Evolutionary conservation across 129 eudicot species (phyloP).

Genomic region (Escallonia rubra): DNA sequence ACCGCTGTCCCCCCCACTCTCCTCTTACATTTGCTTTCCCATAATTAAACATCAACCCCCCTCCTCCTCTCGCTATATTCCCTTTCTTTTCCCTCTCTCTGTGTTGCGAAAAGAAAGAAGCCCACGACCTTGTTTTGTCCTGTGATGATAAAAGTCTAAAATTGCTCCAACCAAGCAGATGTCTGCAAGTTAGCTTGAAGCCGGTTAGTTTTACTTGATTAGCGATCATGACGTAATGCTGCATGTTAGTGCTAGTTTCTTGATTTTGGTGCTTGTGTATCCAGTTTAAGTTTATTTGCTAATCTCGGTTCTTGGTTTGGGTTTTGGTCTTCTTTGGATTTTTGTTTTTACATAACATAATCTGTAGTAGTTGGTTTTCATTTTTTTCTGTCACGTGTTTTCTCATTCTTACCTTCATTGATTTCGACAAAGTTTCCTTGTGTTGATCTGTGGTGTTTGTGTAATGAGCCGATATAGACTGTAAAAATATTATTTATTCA

Average conservation of each 20-base stretch:
- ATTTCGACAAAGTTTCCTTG: neutral
- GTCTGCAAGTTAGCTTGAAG: neutral
- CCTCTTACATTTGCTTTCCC: slow-evolving; percentile 6
- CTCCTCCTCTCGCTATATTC: neutral
- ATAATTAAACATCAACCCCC: slow-evolving; percentile 4
- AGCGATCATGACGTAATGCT: neutral
- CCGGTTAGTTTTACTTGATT: slow-evolving; percentile 1
- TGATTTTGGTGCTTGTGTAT: neutral
- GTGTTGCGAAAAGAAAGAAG: neutral
- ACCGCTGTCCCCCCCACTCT: neutral
- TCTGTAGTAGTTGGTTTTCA: neutral
- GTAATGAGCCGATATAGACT: neutral
- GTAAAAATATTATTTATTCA: no score
- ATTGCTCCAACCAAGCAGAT: neutral
- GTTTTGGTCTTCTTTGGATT: neutral
- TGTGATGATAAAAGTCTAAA: neutral
- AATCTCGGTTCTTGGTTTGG: neutral
- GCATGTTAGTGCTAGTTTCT: neutral
- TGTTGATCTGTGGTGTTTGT: neutral
- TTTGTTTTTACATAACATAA: neutral
- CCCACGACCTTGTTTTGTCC: neutral
- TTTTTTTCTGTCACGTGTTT: neutral
- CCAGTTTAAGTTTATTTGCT: neutral
- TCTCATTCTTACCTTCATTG: neutral
- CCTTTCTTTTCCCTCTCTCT: neutral